phyloP scores from a whole-genome alignment of 139 green algal genomes.

The Closterium sp. region DNA sequence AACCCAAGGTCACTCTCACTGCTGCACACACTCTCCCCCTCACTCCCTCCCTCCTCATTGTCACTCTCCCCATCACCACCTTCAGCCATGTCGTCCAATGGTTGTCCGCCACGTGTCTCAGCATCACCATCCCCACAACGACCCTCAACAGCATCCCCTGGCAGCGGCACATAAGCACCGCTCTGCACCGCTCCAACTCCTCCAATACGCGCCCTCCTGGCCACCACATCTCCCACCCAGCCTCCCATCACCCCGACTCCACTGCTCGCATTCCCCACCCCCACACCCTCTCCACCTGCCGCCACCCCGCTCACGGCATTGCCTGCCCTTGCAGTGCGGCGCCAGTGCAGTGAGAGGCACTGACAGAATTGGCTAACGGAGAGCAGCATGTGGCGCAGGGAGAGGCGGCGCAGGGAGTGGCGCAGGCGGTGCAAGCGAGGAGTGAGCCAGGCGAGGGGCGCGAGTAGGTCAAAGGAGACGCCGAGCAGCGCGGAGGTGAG shows the following conservation, averaged over 20 bases:
- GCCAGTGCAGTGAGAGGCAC: no score
- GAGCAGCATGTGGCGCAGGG: background rate
- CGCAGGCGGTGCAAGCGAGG: constrained; percentile 1
- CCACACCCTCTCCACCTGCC: background rate
- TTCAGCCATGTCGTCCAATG: background rate
- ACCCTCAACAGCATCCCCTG: background rate
- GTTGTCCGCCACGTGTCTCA: background rate
- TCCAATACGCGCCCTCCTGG: background rate
- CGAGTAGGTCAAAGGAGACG: constrained; percentile 46
- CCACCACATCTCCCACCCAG: background rate
- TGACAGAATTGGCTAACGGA: background rate
- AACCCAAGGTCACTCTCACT: background rate
- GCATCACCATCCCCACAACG: background rate
- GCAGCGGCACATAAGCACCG: background rate
- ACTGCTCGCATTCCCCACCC: background rate
- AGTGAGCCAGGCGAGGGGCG: constrained; percentile 14
- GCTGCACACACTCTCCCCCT: background rate
- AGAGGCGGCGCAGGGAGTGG: background rate
- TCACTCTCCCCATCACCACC: background rate
- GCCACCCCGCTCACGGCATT: background rate
- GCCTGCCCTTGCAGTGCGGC: background rate
- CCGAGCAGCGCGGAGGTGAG: constrained; percentile 40
- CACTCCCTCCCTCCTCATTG: background rate
- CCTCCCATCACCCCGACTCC: background rate
- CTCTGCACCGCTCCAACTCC: background rate